These are phyloP conservation scores for Millerago galiae DNA, from an alignment of 805 yeast genomes.

Conservation along the genomic window DNA sequence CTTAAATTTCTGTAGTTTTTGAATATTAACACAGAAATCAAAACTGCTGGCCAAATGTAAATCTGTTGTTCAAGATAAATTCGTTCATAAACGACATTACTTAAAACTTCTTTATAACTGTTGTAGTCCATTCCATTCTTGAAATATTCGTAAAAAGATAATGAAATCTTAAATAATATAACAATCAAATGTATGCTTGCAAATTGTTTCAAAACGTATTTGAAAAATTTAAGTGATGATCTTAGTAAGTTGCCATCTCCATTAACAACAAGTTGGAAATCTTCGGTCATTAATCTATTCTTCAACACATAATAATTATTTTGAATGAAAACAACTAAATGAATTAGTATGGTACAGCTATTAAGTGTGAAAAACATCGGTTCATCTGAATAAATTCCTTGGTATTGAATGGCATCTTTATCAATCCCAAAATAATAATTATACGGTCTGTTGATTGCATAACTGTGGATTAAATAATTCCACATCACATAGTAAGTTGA, in stretches of 20 bases:
- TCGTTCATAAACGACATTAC: constrained; percentile 6
- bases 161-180: constrained; percentile 12
- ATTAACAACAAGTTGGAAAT: not conserved
- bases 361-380: constrained; percentile 1
- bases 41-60: constrained; percentile 21
- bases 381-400: not conserved
- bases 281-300: not conserved
- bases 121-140: constrained; percentile 13
- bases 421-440: constrained; percentile 2
- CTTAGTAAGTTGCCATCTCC: not conserved
- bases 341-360: constrained; percentile 1
- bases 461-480: constrained; percentile 2
- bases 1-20: not conserved
- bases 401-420: not conserved
- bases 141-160: constrained; percentile 16
- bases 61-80: constrained; percentile 2
- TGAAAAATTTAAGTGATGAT: not conserved
- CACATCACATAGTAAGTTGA: constrained; percentile 1
- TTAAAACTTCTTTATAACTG: constrained; percentile 13
- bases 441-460: constrained; percentile 8
- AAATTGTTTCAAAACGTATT: constrained; percentile 2
- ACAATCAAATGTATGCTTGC: constrained; percentile 6
- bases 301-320: not conserved
- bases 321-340: constrained; percentile 3
- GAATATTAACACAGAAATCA: constrained; percentile 1